phyloP scores from a whole-genome alignment of 345 rosid genomes.

The Boechera retrofracta region DNA sequence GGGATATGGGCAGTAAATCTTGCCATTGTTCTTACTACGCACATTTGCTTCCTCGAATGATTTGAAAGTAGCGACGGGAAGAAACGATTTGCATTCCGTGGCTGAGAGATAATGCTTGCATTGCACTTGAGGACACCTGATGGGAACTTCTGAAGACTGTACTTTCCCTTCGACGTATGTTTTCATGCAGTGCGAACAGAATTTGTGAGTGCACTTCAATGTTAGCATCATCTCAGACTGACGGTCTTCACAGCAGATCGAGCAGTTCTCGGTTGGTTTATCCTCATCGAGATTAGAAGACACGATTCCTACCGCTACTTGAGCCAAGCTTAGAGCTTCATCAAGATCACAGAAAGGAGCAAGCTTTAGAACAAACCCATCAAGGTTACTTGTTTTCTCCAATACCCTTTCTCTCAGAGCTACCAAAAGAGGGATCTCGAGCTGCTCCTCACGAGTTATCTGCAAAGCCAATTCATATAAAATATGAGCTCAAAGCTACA shows the following conservation, averaged over 20 bases:
- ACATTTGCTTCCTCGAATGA: constrained; percentile 71
- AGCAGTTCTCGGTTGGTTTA: constrained; percentile 61
- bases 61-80: constrained; percentile 65
- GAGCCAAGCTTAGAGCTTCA: constrained; percentile 70
- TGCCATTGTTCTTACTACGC: constrained; percentile 52
- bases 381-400: constrained; percentile 67
- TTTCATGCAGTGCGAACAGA: constrained; percentile 96
- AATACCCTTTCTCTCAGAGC: constrained; percentile 80
- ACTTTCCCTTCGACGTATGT: constrained; percentile 85
- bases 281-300: constrained; percentile 54
- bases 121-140: constrained; percentile 84
- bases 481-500: constrained; percentile 26
- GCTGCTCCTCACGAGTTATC: constrained; percentile 63
- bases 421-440: constrained; percentile 67
- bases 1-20: constrained; percentile 88
- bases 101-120: constrained; percentile 77
- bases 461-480: constrained; percentile 44
- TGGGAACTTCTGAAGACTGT: constrained; percentile 76
- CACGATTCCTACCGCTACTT: constrained; percentile 78
- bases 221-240: constrained; percentile 74
- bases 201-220: constrained; percentile 86
- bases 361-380: constrained; percentile 69
- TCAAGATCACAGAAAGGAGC: constrained; percentile 62
- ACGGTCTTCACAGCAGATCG: constrained; percentile 90
- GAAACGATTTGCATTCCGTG: constrained; percentile 71